Percentiles rank a stretch among this genome's conserved stretches.
These are phyloP conservation scores for Citrus reticulata DNA, from an alignment of 345 rosid genomes.

Conservation along the genomic window DNA sequence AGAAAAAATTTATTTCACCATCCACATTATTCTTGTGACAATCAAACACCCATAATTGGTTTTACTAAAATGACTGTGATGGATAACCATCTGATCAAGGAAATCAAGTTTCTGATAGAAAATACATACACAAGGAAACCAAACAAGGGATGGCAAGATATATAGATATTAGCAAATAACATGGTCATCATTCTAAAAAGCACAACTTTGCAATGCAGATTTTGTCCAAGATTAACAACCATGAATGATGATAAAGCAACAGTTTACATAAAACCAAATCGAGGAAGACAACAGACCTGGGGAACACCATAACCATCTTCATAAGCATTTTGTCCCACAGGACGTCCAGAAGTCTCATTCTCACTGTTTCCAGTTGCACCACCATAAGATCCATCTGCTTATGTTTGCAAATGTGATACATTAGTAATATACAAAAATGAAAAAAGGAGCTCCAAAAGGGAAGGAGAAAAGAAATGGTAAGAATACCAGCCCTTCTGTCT, in stretches of 20 bases:
- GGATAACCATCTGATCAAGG: neutral
- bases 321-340: constrained; percentile 43
- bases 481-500: constrained; percentile 59
- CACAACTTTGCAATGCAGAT: neutral
- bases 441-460: constrained; percentile 2
- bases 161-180: neutral
- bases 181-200: neutral
- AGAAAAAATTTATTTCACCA: neutral
- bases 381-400: constrained; percentile 59
- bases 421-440: neutral
- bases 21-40: neutral
- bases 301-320: constrained; percentile 51
- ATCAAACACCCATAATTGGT: neutral
- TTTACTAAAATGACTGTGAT: neutral
- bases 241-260: neutral
- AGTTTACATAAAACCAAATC: neutral
- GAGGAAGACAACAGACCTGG: constrained; percentile 49
- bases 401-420: constrained; percentile 17
- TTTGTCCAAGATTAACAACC: neutral
- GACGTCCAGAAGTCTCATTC: constrained; percentile 49
- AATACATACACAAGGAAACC: neutral
- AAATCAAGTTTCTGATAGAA: neutral
- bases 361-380: constrained; percentile 44
- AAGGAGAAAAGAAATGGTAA: neutral
- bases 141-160: neutral